Evolutionary conservation across 129 eudicot genomes (phyloP).

Genomic region (Chrysanthemum makinoi): DNA sequence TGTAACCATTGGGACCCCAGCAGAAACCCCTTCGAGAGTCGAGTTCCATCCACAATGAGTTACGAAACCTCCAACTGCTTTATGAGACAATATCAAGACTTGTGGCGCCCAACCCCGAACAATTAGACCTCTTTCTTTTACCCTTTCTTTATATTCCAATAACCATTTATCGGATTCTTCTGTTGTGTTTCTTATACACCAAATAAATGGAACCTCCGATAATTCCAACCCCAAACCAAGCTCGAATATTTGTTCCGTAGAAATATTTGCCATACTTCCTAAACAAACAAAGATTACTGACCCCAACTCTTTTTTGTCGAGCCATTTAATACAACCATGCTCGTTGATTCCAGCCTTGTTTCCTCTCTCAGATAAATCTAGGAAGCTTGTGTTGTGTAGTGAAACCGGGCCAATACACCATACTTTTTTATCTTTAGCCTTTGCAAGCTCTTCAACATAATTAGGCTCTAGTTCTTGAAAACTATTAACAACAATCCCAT

Average conservation of each 20-base stretch:
- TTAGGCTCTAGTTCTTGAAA: constrained; percentile 54
- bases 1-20: constrained; percentile 68
- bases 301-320: constrained; percentile 21
- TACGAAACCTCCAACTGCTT: constrained; percentile 54
- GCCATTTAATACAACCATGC: constrained; percentile 49
- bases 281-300: constrained; percentile 58
- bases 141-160: constrained; percentile 39
- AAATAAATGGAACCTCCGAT: constrained; percentile 42
- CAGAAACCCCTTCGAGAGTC: constrained; percentile 54
- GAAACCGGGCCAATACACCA: constrained; percentile 84
- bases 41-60: constrained; percentile 92
- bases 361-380: constrained; percentile 53
- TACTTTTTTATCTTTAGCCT: constrained; percentile 36
- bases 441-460: constrained; percentile 37
- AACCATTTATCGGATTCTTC: constrained; percentile 51
- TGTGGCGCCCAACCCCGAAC: constrained; percentile 84
- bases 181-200: constrained; percentile 35
- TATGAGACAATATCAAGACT: constrained; percentile 52
- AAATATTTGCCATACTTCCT: constrained; percentile 54
- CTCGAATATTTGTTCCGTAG: constrained; percentile 38
- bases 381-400: constrained; percentile 29
- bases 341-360: constrained; percentile 45
- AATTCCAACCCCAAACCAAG: constrained; percentile 60
- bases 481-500: constrained; percentile 61
- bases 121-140: constrained; percentile 47